Evolutionary conservation across 805 yeast genomes (phyloP).

Genomic region (Komagataella kurtzmanii): DNA sequence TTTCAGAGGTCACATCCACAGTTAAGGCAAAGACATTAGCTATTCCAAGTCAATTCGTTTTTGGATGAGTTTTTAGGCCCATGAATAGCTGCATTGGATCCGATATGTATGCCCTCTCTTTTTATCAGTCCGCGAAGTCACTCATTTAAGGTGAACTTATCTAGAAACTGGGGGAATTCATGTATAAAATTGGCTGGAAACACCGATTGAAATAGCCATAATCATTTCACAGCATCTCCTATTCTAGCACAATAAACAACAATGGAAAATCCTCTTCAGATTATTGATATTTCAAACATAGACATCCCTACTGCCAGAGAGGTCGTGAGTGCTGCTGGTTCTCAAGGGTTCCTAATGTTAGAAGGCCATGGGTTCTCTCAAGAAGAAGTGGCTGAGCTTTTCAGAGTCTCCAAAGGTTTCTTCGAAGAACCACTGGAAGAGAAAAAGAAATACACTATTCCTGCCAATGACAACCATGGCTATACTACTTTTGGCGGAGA

Average conservation of each 20-base stretch:
- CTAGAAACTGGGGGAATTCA: not conserved
- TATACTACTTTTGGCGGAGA: slow-evolving; percentile 29
- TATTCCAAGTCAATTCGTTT: not conserved
- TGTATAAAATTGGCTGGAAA: not conserved
- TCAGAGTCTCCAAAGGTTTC: slow-evolving; percentile 23
- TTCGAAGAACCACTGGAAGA: slow-evolving; percentile 22
- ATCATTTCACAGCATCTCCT: not conserved
- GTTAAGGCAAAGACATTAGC: not conserved
- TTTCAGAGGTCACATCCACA: not conserved
- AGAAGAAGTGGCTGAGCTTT: slow-evolving; percentile 25
- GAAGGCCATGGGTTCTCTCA: slow-evolving; percentile 36
- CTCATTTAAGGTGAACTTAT: not conserved
- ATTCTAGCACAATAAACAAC: not conserved
- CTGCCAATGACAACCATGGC: slow-evolving; percentile 26
- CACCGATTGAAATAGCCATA: not conserved
- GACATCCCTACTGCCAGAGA: slow-evolving; percentile 29
- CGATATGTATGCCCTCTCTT: not conserved
- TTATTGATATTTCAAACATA: slow-evolving; percentile 39
- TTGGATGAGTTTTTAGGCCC: not conserved
- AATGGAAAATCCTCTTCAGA: slow-evolving; percentile 33
- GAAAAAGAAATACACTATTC: slow-evolving; percentile 19
- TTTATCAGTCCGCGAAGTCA: not conserved
- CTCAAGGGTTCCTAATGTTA: slow-evolving; percentile 35
- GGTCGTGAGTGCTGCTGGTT: slow-evolving; percentile 29
- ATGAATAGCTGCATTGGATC: not conserved